Evolutionary conservation across 2,329 filamentous ascomycete species (phyloP).

Genomic region (Colletotrichum orchidophilum): DNA sequence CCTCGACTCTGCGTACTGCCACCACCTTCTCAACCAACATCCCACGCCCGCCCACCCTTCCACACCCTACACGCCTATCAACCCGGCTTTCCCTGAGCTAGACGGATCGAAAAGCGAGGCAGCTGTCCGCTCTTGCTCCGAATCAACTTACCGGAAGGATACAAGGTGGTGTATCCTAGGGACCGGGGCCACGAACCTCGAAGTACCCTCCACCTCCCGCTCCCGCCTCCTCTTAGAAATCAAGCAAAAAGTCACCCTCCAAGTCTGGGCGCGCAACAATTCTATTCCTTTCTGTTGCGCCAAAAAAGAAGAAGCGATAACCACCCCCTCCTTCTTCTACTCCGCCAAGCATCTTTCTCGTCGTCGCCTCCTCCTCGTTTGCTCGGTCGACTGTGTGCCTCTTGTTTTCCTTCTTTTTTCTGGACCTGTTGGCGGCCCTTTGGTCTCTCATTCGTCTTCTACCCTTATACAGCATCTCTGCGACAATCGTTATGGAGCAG

Average conservation of each 20-base stretch:
- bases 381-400: not conserved
- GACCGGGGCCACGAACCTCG: not conserved
- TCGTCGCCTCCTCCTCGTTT: not conserved
- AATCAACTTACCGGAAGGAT: slow-evolving; percentile 17
- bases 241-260: slow-evolving; percentile 23
- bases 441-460: not conserved
- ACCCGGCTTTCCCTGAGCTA: not conserved
- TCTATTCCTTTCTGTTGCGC: slow-evolving; percentile 6
- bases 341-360: not conserved
- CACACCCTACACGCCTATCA: not conserved
- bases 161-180: not conserved
- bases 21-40: not conserved
- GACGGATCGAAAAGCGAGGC: not conserved
- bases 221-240: slow-evolving; percentile 21
- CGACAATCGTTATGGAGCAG: slow-evolving; percentile 73
- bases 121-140: not conserved
- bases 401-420: not conserved
- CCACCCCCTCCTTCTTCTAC: not conserved
- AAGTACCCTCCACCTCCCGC: slow-evolving; percentile 30
- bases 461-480: not conserved
- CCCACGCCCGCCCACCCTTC: not conserved
- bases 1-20: not conserved
- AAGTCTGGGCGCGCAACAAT: not conserved
- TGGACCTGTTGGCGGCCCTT: slow-evolving; percentile 18
- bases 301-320: not conserved